Conservation (phyloP, 1,284 basidiomycete species). For the Baeospora myosura region DNA sequence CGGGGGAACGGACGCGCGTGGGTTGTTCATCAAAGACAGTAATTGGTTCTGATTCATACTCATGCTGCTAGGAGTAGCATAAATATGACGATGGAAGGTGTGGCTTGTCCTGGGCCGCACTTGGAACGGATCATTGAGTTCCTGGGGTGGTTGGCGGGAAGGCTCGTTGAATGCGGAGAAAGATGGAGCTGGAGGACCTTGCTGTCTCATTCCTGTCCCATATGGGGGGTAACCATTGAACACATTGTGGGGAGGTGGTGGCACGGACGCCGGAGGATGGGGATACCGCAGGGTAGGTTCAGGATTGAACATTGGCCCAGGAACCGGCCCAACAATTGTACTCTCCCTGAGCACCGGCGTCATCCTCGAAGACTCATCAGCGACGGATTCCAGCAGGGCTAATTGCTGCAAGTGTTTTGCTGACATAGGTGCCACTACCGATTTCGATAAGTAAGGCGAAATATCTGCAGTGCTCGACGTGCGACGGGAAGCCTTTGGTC, state of each 20-base stretch:
- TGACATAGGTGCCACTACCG: conserved; percentile 41
- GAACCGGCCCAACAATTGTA: conserved; percentile 18
- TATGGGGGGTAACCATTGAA: not conserved
- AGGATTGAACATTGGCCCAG: conserved; percentile 15
- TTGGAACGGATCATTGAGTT: conserved; percentile 38
- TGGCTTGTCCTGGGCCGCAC: conserved; percentile 57
- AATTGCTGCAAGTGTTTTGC: conserved; percentile 63
- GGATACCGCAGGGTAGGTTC: conserved; percentile 14
- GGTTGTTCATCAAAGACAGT: conserved; percentile 37
- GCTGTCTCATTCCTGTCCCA: conserved; percentile 2
- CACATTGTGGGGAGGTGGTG: conserved; percentile 8
- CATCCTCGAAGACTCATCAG: conserved; percentile 61
- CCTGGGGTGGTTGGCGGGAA: conserved; percentile 15
- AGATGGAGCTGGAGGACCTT: conserved; percentile 15
- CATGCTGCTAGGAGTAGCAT: conserved; percentile 26
- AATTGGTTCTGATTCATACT: conserved; percentile 51
- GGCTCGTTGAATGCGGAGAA: too few relatives aligned
- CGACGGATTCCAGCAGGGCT: conserved; percentile 67
- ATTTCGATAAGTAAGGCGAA: conserved; percentile 53
- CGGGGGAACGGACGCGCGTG: too few relatives aligned
- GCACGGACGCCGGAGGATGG: conserved; percentile 14
- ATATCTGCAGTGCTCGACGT: conserved; percentile 47
- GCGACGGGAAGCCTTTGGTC: conserved; percentile 20
- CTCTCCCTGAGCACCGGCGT: conserved; percentile 38
- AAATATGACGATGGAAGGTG: conserved; percentile 32